phyloP scores from a whole-genome alignment of 176 grass and related monocot species.

The Musa troglodytarum region DNA sequence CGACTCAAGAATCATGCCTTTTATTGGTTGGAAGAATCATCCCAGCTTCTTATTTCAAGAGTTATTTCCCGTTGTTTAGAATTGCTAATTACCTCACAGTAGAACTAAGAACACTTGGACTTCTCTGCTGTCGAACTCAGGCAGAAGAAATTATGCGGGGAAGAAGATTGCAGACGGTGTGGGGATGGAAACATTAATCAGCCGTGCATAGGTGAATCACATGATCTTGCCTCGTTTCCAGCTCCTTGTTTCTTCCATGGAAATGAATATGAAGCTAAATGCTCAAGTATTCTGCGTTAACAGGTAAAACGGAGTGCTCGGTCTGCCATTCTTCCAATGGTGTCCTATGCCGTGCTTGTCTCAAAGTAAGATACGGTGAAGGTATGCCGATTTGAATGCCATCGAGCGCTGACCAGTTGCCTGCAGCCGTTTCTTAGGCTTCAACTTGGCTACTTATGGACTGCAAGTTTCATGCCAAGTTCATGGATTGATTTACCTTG shows the following conservation, averaged over 20 bases:
- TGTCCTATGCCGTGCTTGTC: constrained; percentile 78
- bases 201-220: constrained; percentile 57
- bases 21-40: too few relatives aligned
- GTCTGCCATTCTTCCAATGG: constrained; percentile 68
- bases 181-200: constrained; percentile 43
- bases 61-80: neutral
- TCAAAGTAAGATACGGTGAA: constrained; percentile 86
- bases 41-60: neutral
- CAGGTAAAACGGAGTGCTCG: constrained; percentile 81
- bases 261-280: neutral
- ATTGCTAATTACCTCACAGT: neutral
- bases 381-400: constrained; percentile 25
- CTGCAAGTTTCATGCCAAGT: neutral
- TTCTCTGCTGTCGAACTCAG: constrained; percentile 20
- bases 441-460: neutral
- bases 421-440: neutral
- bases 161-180: constrained; percentile 82
- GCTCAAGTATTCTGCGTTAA: constrained; percentile 1
- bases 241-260: neutral
- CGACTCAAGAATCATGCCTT: too few relatives aligned
- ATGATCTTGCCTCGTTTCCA: neutral
- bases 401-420: too few relatives aligned
- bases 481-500: neutral
- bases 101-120: neutral
- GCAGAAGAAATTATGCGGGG: constrained; percentile 86